Conservation (phyloP, 495 filamentous ascomycete species). For the Pyronema domesticum region DNA sequence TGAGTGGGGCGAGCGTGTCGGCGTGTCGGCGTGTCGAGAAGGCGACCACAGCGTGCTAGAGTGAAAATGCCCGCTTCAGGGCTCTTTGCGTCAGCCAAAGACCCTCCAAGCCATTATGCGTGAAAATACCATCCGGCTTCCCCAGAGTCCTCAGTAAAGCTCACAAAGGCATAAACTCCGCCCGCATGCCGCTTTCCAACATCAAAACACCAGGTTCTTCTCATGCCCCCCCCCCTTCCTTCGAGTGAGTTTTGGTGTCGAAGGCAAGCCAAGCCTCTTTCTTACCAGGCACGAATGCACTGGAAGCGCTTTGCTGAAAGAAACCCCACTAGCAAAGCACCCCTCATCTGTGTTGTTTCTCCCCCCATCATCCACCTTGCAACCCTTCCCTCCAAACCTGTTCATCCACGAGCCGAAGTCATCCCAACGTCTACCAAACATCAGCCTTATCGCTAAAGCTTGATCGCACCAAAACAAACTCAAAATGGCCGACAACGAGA, state of each 20-base stretch:
- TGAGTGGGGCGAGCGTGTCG: too few relatives aligned
- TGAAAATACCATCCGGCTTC: too few relatives aligned
- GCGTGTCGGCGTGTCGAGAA: too few relatives aligned
- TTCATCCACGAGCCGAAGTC: background rate
- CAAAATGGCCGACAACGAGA: conserved; percentile 5
- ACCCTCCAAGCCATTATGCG: too few relatives aligned
- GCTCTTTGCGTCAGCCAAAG: too few relatives aligned
- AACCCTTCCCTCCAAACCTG: background rate
- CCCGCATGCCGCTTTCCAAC: background rate
- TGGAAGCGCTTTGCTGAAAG: background rate
- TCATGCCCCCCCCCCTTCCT: background rate
- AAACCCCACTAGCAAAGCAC: background rate
- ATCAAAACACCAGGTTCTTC: background rate
- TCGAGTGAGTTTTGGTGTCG: background rate
- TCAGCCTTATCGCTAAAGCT: background rate
- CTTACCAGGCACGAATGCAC: background rate
- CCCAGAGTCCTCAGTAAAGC: too few relatives aligned
- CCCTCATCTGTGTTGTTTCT: conserved; percentile 1
- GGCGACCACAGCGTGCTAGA: too few relatives aligned
- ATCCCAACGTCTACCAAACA: background rate
- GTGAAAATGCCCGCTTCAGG: too few relatives aligned
- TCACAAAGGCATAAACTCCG: too few relatives aligned
- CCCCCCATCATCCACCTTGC: background rate
- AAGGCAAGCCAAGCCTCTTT: background rate
- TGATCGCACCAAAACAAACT: background rate